phyloP scores from a whole-genome alignment of 2,329 filamentous ascomycete species.

The Scedosporium dehoogii region DNA sequence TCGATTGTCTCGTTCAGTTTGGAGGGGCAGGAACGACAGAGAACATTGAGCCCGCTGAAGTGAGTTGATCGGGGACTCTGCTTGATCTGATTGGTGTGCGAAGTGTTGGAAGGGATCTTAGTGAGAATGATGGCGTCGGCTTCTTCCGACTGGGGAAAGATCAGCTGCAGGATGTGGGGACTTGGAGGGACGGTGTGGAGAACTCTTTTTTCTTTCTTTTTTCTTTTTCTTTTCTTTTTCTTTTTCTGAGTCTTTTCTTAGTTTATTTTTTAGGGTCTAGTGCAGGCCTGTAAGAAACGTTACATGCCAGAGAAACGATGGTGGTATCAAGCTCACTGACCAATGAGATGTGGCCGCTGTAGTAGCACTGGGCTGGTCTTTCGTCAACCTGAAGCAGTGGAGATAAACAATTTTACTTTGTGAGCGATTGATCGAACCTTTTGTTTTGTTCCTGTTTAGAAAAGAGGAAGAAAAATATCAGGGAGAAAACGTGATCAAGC shows the following conservation, averaged over 20 bases:
- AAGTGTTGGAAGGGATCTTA: not conserved
- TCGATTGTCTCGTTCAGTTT: too few relatives aligned
- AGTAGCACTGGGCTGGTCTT: too few relatives aligned
- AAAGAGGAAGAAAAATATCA: too few relatives aligned
- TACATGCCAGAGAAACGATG: slow-evolving; percentile 10
- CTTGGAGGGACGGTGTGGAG: slow-evolving; percentile 2
- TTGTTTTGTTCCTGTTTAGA: too few relatives aligned
- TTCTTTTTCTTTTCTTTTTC: not conserved
- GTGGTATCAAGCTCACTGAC: not conserved
- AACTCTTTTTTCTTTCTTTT: not conserved
- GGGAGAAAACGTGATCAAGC: too few relatives aligned
- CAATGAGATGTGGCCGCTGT: not conserved
- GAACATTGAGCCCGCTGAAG: too few relatives aligned
- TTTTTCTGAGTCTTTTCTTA: not conserved
- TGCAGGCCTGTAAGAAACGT: slow-evolving; percentile 11
- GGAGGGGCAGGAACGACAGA: too few relatives aligned
- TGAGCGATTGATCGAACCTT: too few relatives aligned
- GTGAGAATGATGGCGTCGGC: not conserved
- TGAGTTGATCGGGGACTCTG: not conserved
- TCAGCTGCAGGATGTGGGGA: not conserved
- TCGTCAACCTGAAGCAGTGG: too few relatives aligned
- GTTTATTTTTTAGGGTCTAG: not conserved
- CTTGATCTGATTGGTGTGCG: slow-evolving; percentile 8
- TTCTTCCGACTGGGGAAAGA: not conserved
- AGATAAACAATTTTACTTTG: too few relatives aligned